Conservation (phyloP, 2,329 filamentous ascomycete species). For the Alternaria consortialis region DNA sequence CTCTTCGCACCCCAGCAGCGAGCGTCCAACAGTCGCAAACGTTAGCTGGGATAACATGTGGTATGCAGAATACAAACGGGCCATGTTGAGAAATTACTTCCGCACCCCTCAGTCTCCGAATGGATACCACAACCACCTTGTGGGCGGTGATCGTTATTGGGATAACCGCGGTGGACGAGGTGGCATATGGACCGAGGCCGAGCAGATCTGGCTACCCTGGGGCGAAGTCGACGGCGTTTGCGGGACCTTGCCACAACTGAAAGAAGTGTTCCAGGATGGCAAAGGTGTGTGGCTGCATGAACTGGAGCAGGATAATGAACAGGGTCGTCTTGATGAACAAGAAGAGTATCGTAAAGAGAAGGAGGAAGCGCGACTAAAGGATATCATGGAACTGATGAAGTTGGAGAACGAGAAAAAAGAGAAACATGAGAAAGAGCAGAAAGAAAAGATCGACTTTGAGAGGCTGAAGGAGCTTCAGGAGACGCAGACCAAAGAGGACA, state of each 20-base stretch:
- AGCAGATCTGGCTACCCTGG: slow-evolving; percentile 58
- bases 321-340: slow-evolving; percentile 24
- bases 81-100: slow-evolving; percentile 60
- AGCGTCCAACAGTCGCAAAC: slow-evolving; percentile 23
- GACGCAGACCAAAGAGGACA: neutral
- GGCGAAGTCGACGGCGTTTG: slow-evolving; percentile 55
- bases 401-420: slow-evolving; percentile 22
- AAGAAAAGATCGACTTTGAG: slow-evolving; percentile 1
- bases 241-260: slow-evolving; percentile 48
- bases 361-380: slow-evolving; percentile 22
- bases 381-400: slow-evolving; percentile 26
- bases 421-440: slow-evolving; percentile 15
- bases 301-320: slow-evolving; percentile 27
- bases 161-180: slow-evolving; percentile 62
- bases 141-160: slow-evolving; percentile 60
- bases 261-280: slow-evolving; percentile 59
- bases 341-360: slow-evolving; percentile 19
- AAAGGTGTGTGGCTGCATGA: slow-evolving; percentile 54
- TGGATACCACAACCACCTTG: slow-evolving; percentile 55
- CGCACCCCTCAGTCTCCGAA: slow-evolving; percentile 55
- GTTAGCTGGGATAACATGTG: slow-evolving; percentile 58
- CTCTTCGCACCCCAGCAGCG: slow-evolving; percentile 37
- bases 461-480: neutral
- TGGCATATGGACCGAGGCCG: slow-evolving; percentile 63
- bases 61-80: slow-evolving; percentile 59